Conservation (phyloP, 2,329 filamentous ascomycete genomes). For the Fusarium clavum region DNA sequence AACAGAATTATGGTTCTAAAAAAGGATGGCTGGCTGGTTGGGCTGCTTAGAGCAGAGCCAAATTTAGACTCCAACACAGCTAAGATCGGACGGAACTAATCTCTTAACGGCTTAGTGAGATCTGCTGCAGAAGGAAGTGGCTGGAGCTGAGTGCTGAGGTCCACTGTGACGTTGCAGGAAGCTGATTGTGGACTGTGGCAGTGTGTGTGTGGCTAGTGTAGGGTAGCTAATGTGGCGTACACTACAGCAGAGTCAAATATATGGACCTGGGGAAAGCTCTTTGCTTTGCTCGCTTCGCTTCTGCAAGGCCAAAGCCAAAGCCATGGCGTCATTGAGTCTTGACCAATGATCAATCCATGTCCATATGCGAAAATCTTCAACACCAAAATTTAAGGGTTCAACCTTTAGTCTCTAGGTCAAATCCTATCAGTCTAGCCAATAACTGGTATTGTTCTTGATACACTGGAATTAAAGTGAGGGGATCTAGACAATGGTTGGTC, state of each 20-base stretch:
- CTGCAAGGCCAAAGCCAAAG: conserved; percentile 30
- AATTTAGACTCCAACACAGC: conserved; percentile 39
- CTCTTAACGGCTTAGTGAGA: background rate
- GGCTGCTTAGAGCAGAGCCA: conserved; percentile 37
- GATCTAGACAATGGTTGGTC: background rate
- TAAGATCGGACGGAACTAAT: conserved; percentile 29
- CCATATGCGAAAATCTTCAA: conserved; percentile 26
- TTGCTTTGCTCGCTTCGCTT: conserved; percentile 18
- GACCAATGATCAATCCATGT: conserved; percentile 36
- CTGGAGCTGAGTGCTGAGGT: conserved; percentile 20
- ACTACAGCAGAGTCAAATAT: background rate
- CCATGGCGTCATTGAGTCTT: conserved; percentile 27
- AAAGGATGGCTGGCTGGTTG: conserved; percentile 12
- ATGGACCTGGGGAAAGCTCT: conserved; percentile 35
- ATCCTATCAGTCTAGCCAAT: conserved; percentile 1
- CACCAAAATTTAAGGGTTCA: conserved; percentile 18
- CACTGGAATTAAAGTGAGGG: background rate
- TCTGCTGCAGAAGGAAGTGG: conserved; percentile 21
- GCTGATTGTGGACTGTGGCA: background rate
- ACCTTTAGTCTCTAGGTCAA: background rate
- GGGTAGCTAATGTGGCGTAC: conserved; percentile 15
- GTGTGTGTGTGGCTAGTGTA: conserved; percentile 6
- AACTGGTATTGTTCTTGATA: background rate
- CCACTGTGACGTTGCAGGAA: conserved; percentile 31
- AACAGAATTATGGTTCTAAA: conserved; percentile 15